Evolutionary conservation across 768 basidiomycete species (phyloP).

Genomic region (Pleurotus citrinopileatus): DNA sequence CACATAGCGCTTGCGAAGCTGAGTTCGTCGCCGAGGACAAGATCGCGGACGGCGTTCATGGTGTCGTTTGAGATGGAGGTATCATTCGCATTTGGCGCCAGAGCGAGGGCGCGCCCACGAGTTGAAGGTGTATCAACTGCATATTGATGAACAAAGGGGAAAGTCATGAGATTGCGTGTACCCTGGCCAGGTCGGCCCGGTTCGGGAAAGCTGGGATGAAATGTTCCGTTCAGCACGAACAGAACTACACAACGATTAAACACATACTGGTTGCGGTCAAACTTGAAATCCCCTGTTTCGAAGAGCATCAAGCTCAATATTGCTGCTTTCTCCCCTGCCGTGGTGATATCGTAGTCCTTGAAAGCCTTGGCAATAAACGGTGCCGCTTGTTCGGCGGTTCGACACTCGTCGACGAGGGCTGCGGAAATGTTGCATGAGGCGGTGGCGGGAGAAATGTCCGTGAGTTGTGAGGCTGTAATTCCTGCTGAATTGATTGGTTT

Average conservation of each 20-base stretch:
- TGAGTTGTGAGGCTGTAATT: constrained; percentile 1
- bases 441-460: background rate
- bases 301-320: constrained; percentile 12
- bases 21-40: constrained; percentile 6
- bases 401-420: constrained; percentile 2
- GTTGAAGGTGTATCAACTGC: constrained; percentile 5
- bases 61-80: background rate
- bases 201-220: constrained; percentile 1
- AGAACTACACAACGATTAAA: background rate
- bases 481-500: background rate
- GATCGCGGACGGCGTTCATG: constrained; percentile 6
- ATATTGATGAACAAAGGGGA: constrained; percentile 8
- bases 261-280: constrained; percentile 8
- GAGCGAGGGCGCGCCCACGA: background rate
- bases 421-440: constrained; percentile 6
- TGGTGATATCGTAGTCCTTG: constrained; percentile 8
- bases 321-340: constrained; percentile 9
- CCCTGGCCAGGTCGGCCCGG: constrained; percentile 9
- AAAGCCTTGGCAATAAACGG: constrained; percentile 8
- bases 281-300: constrained; percentile 8
- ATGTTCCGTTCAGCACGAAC: background rate
- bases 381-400: constrained; percentile 7
- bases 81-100: background rate
- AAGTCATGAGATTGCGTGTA: constrained; percentile 10
- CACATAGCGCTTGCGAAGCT: constrained; percentile 11